phyloP scores from a whole-genome alignment of 441 rosid genomes.

The Populus trichocarpa region DNA sequence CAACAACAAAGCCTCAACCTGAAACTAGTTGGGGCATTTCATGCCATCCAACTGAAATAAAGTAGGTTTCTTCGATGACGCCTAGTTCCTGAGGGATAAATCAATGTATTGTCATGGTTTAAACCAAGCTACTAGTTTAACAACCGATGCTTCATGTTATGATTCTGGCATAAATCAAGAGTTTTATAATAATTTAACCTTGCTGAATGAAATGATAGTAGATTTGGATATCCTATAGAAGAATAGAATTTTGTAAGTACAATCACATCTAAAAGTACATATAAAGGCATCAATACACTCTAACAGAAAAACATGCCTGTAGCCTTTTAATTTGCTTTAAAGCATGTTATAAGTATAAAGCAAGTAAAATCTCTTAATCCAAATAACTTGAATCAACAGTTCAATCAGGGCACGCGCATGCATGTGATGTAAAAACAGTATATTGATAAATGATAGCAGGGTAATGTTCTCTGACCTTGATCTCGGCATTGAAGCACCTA shows the following conservation, averaged over 20 bases:
- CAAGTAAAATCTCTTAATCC: not conserved
- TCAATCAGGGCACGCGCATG: not conserved
- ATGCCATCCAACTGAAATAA: not conserved
- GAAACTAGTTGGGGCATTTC: not conserved
- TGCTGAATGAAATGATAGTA: not conserved
- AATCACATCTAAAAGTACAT: not conserved
- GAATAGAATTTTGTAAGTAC: not conserved
- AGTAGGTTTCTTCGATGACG: not conserved
- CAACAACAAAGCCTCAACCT: not conserved
- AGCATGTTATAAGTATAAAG: not conserved
- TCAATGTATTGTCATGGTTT: not conserved
- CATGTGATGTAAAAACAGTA: not conserved
- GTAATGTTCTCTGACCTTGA: constrained; percentile 48
- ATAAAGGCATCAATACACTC: not conserved
- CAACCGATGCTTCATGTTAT: not conserved
- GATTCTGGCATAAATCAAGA: not conserved
- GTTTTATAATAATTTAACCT: not conserved
- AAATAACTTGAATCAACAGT: not conserved
- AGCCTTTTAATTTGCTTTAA: not conserved
- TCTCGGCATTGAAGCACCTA: constrained; percentile 47
- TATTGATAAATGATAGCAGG: not conserved
- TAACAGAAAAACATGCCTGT: not conserved
- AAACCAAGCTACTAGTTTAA: no score
- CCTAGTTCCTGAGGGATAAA: not conserved
- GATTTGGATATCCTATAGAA: not conserved